Conservation (phyloP, 768 basidiomycete species). For the Leucocoprinus birnbaumii region DNA sequence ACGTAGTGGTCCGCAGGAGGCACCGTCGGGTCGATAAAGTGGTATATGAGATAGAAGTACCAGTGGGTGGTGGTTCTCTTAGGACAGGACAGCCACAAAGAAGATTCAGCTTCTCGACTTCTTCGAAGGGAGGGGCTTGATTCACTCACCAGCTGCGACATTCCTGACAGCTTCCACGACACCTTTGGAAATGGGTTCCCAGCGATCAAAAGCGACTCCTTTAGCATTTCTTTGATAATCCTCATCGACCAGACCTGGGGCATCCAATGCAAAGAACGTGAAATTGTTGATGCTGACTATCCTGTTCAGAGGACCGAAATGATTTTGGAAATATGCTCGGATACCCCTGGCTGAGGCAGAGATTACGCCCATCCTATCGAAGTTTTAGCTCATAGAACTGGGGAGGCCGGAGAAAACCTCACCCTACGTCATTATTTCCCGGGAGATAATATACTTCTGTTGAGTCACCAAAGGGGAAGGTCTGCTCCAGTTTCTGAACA, state of each 20-base stretch:
- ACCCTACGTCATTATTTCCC: conserved; percentile 84
- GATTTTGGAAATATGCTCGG: conserved; percentile 51
- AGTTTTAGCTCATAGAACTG: neutral
- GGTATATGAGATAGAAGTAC: conserved; percentile 88
- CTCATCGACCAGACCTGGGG: conserved; percentile 80
- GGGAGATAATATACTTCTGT: conserved; percentile 56
- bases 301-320: conserved; percentile 72
- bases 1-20: conserved; percentile 73
- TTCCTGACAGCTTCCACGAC: conserved; percentile 59
- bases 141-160: conserved; percentile 34
- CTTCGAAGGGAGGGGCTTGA: neutral
- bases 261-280: conserved; percentile 68
- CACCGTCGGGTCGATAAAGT: conserved; percentile 69
- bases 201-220: conserved; percentile 47
- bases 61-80: conserved; percentile 38
- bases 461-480: conserved; percentile 45
- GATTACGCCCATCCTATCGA: conserved; percentile 46
- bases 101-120: conserved; percentile 6
- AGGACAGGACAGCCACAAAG: neutral
- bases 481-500: conserved; percentile 54
- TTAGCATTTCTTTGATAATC: conserved; percentile 64
- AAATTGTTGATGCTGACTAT: conserved; percentile 64
- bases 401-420: conserved; percentile 18
- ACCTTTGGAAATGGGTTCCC: conserved; percentile 52
- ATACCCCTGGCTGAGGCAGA: conserved; percentile 43